Conservation (phyloP, 176 grass and related monocot genomes). For the Zoysia pacifica region DNA sequence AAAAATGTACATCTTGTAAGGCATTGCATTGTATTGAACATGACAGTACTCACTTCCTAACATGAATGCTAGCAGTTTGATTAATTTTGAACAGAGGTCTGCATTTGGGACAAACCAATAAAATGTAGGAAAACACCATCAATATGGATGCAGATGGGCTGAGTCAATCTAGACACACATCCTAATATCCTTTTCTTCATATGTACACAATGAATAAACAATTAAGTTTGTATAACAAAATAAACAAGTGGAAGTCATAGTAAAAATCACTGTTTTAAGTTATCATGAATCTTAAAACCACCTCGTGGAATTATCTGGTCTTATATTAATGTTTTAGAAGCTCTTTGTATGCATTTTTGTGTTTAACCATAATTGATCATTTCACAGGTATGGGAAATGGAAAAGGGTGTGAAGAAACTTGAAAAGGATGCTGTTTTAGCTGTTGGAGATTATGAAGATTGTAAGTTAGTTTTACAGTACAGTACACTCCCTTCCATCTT, state of each 20-base stretch:
- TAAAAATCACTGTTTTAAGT: too few species aligned
- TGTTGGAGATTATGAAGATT: conserved; percentile 58
- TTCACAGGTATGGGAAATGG: conserved; percentile 83
- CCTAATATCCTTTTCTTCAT: background rate
- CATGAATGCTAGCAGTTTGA: background rate
- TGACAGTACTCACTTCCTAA: background rate
- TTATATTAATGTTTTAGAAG: background rate
- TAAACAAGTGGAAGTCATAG: conserved; percentile 13
- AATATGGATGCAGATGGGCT: background rate
- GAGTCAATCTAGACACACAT: background rate
- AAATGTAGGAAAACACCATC: too few species aligned
- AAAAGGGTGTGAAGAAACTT: conserved; percentile 69
- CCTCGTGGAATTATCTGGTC: background rate
- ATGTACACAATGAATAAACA: background rate
- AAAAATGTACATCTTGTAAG: conserved; percentile 13
- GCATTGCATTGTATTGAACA: background rate
- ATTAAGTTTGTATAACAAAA: too few species aligned
- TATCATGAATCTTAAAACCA: too few species aligned
- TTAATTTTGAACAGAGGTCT: background rate
- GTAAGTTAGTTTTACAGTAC: conserved; percentile 49
- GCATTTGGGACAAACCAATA: background rate
- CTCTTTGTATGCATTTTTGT: background rate
- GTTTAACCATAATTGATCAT: conserved; percentile 38
- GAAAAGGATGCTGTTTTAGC: conserved; percentile 66
- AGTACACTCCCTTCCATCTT: background rate